A percentile compares a stretch with the other conserved stretches of the same genome.
phyloP scores from a whole-genome alignment of 768 basidiomycete species.

The Pulveroboletus sp. region DNA sequence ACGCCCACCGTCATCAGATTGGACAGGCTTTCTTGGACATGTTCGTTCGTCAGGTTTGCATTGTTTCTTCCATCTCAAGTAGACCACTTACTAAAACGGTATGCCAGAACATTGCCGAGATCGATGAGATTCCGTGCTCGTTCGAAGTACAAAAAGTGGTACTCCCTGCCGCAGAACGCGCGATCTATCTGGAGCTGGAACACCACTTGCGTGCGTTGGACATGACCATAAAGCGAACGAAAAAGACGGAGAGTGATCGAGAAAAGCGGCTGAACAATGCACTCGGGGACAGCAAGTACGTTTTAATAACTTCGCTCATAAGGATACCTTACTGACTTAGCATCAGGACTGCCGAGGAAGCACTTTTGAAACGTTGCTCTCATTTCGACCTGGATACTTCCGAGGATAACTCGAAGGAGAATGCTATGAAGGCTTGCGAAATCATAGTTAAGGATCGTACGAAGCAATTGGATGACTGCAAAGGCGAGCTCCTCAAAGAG shows the following conservation, averaged over 20 bases:
- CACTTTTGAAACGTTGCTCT: slow-evolving; percentile 90
- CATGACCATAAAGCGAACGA: slow-evolving; percentile 68
- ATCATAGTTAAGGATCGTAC: slow-evolving; percentile 82
- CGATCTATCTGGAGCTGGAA: slow-evolving; percentile 91
- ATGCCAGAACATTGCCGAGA: slow-evolving; percentile 86
- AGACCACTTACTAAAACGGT: slow-evolving; percentile 7
- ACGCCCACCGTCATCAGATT: slow-evolving; percentile 75
- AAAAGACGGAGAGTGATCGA: slow-evolving; percentile 71
- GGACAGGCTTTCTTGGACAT: slow-evolving; percentile 79
- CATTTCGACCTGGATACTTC: slow-evolving; percentile 85
- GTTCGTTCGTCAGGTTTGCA: slow-evolving; percentile 76
- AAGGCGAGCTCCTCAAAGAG: slow-evolving; percentile 60
- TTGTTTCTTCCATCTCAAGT: background rate
- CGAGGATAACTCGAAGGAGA: slow-evolving; percentile 44
- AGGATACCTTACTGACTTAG: slow-evolving; percentile 1
- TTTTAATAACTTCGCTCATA: background rate
- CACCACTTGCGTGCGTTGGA: slow-evolving; percentile 89
- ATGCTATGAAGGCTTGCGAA: slow-evolving; percentile 91
- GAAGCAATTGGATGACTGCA: slow-evolving; percentile 75
- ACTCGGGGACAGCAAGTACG: slow-evolving; percentile 82
- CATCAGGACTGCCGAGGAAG: slow-evolving; percentile 80
- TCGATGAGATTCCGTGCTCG: slow-evolving; percentile 87
- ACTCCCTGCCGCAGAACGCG: slow-evolving; percentile 89
- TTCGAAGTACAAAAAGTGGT: slow-evolving; percentile 57
- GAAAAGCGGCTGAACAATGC: slow-evolving; percentile 84